These are phyloP conservation scores for Suillus discolor DNA, from an alignment of 768 basidiomycete genomes.

Conservation along the genomic window DNA sequence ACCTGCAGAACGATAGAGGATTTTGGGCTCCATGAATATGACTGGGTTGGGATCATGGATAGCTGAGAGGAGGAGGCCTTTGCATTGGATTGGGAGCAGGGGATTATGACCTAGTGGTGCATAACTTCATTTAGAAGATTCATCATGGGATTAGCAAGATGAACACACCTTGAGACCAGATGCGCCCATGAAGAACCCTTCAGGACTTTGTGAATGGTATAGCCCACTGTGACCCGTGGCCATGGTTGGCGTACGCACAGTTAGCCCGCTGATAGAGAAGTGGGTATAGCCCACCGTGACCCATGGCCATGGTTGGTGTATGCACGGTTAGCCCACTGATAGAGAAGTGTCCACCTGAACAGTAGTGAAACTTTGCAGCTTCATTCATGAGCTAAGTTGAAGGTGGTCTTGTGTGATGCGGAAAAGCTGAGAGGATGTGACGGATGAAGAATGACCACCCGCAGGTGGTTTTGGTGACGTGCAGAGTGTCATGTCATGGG, in stretches of 20 bases:
- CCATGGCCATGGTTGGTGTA: too few relatives aligned
- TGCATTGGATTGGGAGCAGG: constrained; percentile 94
- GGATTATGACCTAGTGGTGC: constrained; percentile 68
- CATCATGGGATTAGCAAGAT: not conserved
- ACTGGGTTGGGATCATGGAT: constrained; percentile 94
- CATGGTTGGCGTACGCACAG: constrained; percentile 86
- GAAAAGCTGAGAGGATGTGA: too few relatives aligned
- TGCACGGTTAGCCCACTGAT: too few relatives aligned
- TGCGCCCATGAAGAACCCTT: constrained; percentile 92
- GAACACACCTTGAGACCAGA: constrained; percentile 76
- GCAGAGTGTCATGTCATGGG: too few relatives aligned
- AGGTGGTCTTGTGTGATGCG: too few relatives aligned
- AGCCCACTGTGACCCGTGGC: constrained; percentile 91
- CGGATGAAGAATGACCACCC: too few relatives aligned
- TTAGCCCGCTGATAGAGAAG: constrained; percentile 81
- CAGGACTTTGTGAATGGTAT: constrained; percentile 95
- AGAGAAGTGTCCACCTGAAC: too few relatives aligned
- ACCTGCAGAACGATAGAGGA: constrained; percentile 90
- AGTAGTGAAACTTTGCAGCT: too few relatives aligned
- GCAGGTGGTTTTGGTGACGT: too few relatives aligned
- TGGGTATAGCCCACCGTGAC: too few relatives aligned
- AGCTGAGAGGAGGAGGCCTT: constrained; percentile 81
- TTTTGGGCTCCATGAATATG: constrained; percentile 94
- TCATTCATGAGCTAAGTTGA: too few relatives aligned
- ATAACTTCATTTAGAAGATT: not conserved